Percentiles rank a stretch among this genome's conserved stretches.
Evolutionary conservation across 1,284 basidiomycete genomes (phyloP).

Genomic region (Austroboletus niveus): DNA sequence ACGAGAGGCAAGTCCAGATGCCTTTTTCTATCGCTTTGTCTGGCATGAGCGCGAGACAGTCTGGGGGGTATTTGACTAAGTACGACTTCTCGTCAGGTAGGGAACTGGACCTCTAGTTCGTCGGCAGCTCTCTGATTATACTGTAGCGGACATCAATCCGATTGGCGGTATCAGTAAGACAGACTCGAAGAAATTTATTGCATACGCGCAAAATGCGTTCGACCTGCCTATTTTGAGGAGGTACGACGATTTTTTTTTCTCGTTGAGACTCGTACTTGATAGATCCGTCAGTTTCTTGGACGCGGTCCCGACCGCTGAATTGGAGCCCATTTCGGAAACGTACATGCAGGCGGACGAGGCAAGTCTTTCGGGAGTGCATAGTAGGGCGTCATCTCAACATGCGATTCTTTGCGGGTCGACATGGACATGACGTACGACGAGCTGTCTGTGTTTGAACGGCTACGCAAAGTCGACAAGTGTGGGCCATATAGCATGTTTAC

Average conservation of each 20-base stretch:
- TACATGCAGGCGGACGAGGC: constrained; percentile 97
- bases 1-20: constrained; percentile 72
- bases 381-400: background rate
- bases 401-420: constrained; percentile 60
- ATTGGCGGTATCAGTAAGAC: constrained; percentile 98
- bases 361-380: constrained; percentile 30
- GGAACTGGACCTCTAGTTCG: constrained; percentile 7
- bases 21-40: background rate
- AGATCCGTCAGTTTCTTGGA: constrained; percentile 72
- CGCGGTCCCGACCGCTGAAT: constrained; percentile 92
- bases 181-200: constrained; percentile 95
- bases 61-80: constrained; percentile 96
- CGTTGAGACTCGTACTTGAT: background rate
- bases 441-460: constrained; percentile 87
- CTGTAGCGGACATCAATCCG: constrained; percentile 91
- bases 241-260: constrained; percentile 39
- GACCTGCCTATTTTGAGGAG: constrained; percentile 80
- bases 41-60: constrained; percentile 39
- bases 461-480: constrained; percentile 96
- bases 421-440: constrained; percentile 99
- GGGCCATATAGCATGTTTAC: constrained; percentile 97
- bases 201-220: constrained; percentile 77
- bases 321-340: constrained; percentile 92
- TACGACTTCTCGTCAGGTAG: constrained; percentile 90
- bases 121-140: background rate